A percentile compares a stretch with the other conserved stretches of the same genome.
Evolutionary conservation across 352 stramenopile genomes (phyloP).

Genomic region (Phytophthora sp.): DNA sequence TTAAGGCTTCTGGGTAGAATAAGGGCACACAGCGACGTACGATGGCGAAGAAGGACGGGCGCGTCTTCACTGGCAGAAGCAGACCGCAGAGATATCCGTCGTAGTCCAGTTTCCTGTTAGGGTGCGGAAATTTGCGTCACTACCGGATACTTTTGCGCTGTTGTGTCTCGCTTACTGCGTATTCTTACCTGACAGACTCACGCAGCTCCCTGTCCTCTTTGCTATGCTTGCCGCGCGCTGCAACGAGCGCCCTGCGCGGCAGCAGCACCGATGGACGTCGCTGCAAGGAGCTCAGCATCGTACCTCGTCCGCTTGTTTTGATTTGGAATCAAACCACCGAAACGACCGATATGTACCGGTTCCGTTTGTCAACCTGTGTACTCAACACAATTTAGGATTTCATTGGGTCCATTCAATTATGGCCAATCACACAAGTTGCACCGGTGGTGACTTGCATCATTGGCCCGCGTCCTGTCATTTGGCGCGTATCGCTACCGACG

Average conservation of each 20-base stretch:
- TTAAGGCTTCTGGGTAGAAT: not conserved
- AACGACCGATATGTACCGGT: constrained; percentile 15
- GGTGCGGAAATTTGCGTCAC: not conserved
- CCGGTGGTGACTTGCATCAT: constrained; percentile 35
- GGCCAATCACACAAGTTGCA: no score
- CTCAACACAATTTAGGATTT: not conserved
- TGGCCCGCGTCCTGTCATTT: constrained; percentile 34
- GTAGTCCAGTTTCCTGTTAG: constrained; percentile 79
- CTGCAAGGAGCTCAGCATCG: constrained; percentile 33
- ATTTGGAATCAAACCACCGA: constrained; percentile 16
- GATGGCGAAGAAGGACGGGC: constrained; percentile 81
- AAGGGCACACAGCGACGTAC: constrained; percentile 37
- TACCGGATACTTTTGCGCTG: not conserved
- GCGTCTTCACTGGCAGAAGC: constrained; percentile 68
- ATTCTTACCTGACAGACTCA: constrained; percentile 49
- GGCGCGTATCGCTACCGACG: constrained; percentile 31
- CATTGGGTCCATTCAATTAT: no score
- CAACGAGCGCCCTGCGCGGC: constrained; percentile 14
- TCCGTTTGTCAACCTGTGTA: not conserved
- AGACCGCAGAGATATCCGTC: constrained; percentile 83
- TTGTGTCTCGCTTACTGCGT: not conserved
- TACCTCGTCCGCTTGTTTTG: not conserved
- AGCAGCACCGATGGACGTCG: constrained; percentile 15
- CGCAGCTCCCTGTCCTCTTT: constrained; percentile 42
- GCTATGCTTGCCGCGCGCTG: constrained; percentile 27